Conservation (phyloP, 2,329 filamentous ascomycete genomes). For the Sclerotinia trifoliorum region DNA sequence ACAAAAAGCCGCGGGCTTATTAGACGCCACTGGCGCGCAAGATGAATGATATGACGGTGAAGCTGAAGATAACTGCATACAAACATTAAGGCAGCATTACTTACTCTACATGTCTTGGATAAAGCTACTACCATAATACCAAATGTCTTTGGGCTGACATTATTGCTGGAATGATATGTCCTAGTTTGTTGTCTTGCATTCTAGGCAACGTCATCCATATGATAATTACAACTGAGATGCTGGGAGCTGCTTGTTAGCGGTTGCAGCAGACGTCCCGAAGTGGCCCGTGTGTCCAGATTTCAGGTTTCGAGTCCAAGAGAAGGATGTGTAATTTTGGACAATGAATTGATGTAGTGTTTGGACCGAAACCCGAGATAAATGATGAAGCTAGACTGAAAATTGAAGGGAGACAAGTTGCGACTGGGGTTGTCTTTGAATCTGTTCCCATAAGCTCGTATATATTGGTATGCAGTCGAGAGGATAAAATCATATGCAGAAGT, state of each 20-base stretch:
- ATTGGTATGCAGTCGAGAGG: background rate
- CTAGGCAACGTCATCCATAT: constrained; percentile 7
- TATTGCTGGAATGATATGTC: background rate
- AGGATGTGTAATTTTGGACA: background rate
- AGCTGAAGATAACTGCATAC: constrained; percentile 16
- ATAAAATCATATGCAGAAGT: background rate
- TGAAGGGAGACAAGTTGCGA: background rate
- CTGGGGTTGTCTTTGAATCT: constrained; percentile 1
- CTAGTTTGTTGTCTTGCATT: background rate
- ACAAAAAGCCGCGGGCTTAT: constrained; percentile 18
- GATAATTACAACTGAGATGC: background rate
- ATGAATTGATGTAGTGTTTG: background rate
- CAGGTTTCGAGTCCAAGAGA: background rate
- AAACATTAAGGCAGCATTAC: background rate
- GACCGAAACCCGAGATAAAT: background rate
- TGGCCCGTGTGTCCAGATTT: background rate
- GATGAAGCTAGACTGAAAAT: background rate
- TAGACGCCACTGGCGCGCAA: constrained; percentile 20
- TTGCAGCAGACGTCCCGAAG: background rate
- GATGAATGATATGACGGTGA: constrained; percentile 6
- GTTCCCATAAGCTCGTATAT: constrained; percentile 3
- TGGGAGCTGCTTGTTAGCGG: constrained; percentile 1
- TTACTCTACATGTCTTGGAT: background rate
- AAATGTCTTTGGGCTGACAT: background rate
- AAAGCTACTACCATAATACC: background rate